Base-by-base conservation (phyloP, 495 filamentous ascomycete genomes). In the Trypethelium eluteriae region DNA sequence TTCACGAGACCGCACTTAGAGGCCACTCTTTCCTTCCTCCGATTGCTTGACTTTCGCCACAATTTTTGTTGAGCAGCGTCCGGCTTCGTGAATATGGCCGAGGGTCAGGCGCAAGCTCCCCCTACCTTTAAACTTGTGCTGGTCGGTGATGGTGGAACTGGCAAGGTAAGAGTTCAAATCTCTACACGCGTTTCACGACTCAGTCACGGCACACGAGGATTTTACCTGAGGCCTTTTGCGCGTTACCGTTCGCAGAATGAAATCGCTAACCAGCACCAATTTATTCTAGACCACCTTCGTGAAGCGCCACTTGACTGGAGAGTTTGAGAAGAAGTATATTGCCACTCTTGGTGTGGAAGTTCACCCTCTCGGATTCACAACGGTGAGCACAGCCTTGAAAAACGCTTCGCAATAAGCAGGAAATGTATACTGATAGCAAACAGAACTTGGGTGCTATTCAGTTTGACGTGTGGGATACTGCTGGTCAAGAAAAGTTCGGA, bases 281-380 rank as follows among this genome's bases (percentile, higher is more conserved):
- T 34, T 18, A 16, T 25, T 38, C 35, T 64, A 99, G 95, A 99
- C 95, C 77, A 99, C 95, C 76, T 99, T 99, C 84, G 95, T 99
- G 83, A 99, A 98, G 88, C 95, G 95, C 74, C 95, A 99, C 80
- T 82, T 98, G 84, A 98, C 95, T 76, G 95, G 95, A 70, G 95
- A 99, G 78, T 99, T 99, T 77, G 95, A 99, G 85, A 99, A 99
- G 88, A 99, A 98, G 83, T 99, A 99, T 81, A 97, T 99, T 79
- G 95, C 95, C 69, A 99, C 95, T 66, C 88, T 99, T 67, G 95
- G 95, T 89, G 95, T 99, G 73, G 95, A 99, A 78, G 95, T 99
- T 71, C 95, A 99, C 82, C 91, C 92, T 76, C 88, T 96, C 68
- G 87, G 84, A 73, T 96, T 96, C 86, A 91, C 85, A 73, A 96